Conservation (phyloP, 208 protist species). For the Trypanosoma melophagium region DNA sequence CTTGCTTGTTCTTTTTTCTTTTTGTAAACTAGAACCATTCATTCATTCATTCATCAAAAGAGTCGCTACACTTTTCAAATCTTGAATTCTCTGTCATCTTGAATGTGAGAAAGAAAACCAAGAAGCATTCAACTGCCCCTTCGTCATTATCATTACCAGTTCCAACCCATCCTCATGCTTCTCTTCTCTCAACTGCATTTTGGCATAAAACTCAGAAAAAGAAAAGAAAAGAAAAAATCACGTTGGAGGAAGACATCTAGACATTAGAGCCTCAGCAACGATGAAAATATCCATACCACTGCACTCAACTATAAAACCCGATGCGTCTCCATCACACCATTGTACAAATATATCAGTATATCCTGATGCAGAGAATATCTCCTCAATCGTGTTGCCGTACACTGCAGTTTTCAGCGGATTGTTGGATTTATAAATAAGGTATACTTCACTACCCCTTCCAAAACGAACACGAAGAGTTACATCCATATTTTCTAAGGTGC, state of each 20-base stretch:
- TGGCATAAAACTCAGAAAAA: too few species aligned
- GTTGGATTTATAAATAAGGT: slow-evolving; percentile 27
- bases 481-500: slow-evolving; percentile 2
- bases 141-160: too few species aligned
- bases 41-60: too few species aligned
- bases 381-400: slow-evolving; percentile 29
- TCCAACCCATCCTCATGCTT: too few species aligned
- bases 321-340: slow-evolving; percentile 13
- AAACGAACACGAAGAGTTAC: slow-evolving; percentile 23
- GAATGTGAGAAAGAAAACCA: too few species aligned
- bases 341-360: slow-evolving; percentile 17
- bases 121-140: too few species aligned
- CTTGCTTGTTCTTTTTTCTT: neutral
- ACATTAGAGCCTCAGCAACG: slow-evolving; percentile 23
- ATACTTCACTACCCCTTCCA: slow-evolving; percentile 22
- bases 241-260: neutral
- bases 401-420: slow-evolving; percentile 29
- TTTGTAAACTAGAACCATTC: too few species aligned
- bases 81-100: too few species aligned
- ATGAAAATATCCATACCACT: slow-evolving; percentile 16
- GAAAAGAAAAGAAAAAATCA: too few species aligned
- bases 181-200: too few species aligned
- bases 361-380: slow-evolving; percentile 24
- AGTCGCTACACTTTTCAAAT: too few species aligned
- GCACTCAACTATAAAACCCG: slow-evolving; percentile 25